Evolutionary conservation across 306 rosid genomes (phyloP), one percentile per base, ranked within the genome.

Genomic region (Arachis stenosperma): DNA sequence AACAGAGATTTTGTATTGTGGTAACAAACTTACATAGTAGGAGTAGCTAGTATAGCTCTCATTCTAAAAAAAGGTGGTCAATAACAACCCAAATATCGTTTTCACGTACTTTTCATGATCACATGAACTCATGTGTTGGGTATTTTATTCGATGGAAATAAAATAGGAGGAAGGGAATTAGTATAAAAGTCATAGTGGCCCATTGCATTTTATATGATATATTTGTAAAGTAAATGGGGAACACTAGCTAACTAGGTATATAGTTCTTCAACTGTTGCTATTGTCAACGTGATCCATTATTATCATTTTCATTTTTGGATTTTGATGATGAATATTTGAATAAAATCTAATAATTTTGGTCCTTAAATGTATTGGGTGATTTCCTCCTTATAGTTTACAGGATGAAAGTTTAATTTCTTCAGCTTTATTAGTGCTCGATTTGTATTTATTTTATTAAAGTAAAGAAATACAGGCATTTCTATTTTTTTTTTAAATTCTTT

Each of bases 61-160:
- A 47, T 82, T 76, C 86, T 74, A 65, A 82, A 9, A 61, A 66
- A 66, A 79, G 75, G 54, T 8, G 75, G 81, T 55, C 15, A 46
- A 44, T 44, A 47, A 57, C 37, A 61, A 15, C 68, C 65, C 27
- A 76, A 66, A 78, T 69, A 73, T 86, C 93, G 40, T 84, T 86
- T 80, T 88, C 93, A 78, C 57, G 48, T 33, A 70, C 90, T 82
- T 88, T 84, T 76, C 50, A 68, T 33, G 74, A 73, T 50, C 81
- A 51, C 53, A 65, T 51, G 40, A 58, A 71, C 3, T 33, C 37
- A 33, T 33, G 37, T 2, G 4, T 33, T 33, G 61, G 12, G 72
- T 37, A 42, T 15, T 13, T 50, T 73, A 70, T 59, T 65, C 8
- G 58, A n/a, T 44, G 27, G 73, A 7, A 2, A 65, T 4, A 10